Conservation (phyloP, 345 rosid genomes). For the Citropsis articulata region DNA sequence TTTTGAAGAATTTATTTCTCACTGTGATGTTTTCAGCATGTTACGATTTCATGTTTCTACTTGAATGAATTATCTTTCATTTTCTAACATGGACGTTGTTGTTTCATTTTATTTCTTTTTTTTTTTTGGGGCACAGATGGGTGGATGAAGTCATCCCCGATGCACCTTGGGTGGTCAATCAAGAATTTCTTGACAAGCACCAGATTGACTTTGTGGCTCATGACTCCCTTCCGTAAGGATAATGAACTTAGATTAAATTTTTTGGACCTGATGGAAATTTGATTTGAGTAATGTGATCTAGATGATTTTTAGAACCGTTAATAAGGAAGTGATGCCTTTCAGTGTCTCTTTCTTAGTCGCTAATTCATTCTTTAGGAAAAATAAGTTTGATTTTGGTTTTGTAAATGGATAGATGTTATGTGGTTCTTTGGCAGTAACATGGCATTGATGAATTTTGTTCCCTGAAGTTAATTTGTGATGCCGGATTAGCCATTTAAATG, state of each 20-base stretch:
- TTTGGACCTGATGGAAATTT: neutral
- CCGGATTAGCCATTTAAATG: neutral
- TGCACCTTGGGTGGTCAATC: slow-evolving; percentile 89
- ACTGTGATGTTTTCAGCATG: neutral
- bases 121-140: slow-evolving; percentile 48
- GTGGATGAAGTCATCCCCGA: slow-evolving; percentile 92
- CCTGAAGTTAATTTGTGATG: neutral
- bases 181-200: slow-evolving; percentile 84
- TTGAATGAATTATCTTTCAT: neutral
- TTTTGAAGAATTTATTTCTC: neutral
- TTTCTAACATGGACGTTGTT: neutral
- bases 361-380: neutral
- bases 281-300: neutral
- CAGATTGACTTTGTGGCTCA: slow-evolving; percentile 81
- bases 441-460: neutral
- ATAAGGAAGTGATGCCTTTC: neutral
- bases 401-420: neutral
- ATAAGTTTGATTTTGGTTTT: neutral
- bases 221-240: slow-evolving; percentile 85
- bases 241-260: neutral
- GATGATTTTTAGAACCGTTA: neutral
- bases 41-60: neutral
- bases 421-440: too few species aligned
- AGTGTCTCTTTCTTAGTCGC: neutral
- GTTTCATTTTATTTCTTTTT: neutral